Evolutionary conservation across 352 stramenopile species (phyloP).

Genomic region (Globisporangium irregulare): DNA sequence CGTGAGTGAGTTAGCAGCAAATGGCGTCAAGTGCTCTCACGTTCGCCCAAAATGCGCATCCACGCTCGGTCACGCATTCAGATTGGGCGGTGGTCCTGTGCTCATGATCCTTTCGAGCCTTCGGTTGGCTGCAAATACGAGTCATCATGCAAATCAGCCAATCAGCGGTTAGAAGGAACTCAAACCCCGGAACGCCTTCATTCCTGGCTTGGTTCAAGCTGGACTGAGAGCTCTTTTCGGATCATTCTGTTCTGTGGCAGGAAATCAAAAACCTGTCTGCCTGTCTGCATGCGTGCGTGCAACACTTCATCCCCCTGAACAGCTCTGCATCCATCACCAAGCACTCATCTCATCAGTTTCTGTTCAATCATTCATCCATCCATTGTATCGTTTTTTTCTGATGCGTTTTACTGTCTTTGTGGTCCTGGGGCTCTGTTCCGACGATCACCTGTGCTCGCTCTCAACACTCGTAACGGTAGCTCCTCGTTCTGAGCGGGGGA

Average conservation of each 20-base stretch:
- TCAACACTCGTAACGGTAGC: neutral
- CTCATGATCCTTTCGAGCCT: neutral
- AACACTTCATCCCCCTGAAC: neutral
- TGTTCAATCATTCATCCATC: conserved; percentile 9
- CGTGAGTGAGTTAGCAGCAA: neutral
- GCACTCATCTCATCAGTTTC: neutral
- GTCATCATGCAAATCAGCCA: neutral
- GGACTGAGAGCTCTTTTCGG: conserved; percentile 3
- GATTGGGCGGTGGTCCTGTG: neutral
- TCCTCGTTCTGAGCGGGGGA: neutral
- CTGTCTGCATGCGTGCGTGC: neutral
- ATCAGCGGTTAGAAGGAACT: neutral
- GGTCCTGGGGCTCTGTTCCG: neutral
- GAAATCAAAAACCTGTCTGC: neutral
- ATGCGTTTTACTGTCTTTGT: neutral
- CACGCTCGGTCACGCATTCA: neutral
- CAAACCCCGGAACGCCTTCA: conserved; percentile 1
- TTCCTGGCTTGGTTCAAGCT: neutral
- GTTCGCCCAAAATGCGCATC: conserved; percentile 1
- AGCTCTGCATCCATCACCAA: conserved; percentile 5
- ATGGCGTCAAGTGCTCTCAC: neutral
- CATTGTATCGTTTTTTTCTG: conserved; percentile 8
- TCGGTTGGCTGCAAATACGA: neutral
- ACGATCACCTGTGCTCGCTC: neutral
- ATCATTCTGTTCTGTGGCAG: neutral